Conservation (phyloP, 2,329 filamentous ascomycete genomes). For the Microdochium nivale region DNA sequence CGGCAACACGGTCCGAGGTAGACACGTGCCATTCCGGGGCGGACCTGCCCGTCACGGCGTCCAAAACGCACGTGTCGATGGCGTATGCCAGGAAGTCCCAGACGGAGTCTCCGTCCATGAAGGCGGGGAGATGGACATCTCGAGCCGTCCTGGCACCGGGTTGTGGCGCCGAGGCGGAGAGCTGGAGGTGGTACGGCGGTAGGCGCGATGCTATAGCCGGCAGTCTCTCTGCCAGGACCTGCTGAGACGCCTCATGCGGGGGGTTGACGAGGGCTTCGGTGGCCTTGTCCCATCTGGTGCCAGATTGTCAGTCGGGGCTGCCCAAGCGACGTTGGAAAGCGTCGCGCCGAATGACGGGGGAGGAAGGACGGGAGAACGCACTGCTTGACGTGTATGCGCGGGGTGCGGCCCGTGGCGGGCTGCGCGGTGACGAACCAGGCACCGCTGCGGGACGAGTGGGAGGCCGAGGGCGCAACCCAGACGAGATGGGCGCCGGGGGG, state of each 20-base stretch:
- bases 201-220: conserved; percentile 29
- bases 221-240: conserved; percentile 32
- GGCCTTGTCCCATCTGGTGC: conserved; percentile 40
- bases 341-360: conserved; percentile 11
- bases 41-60: conserved; percentile 33
- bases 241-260: conserved; percentile 31
- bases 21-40: conserved; percentile 41
- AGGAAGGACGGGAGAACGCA: conserved; percentile 5
- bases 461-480: conserved; percentile 43
- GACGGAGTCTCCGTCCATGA: conserved; percentile 17
- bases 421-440: conserved; percentile 44
- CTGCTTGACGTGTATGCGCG: conserved; percentile 22
- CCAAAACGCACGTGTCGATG: conserved; percentile 35
- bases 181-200: conserved; percentile 33
- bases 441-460: conserved; percentile 41
- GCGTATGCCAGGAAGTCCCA: conserved; percentile 44
- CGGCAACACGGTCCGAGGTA: conserved; percentile 42
- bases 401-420: conserved; percentile 15
- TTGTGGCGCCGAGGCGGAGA: conserved; percentile 8
- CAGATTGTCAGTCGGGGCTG: conserved; percentile 28
- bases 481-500: conserved; percentile 50
- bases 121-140: conserved; percentile 5
- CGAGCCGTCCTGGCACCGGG: conserved; percentile 4
- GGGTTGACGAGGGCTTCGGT: conserved; percentile 46
- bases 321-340: no score